Conservation (phyloP, 169 alveolate genomes). For the Perkinsus olseni region DNA sequence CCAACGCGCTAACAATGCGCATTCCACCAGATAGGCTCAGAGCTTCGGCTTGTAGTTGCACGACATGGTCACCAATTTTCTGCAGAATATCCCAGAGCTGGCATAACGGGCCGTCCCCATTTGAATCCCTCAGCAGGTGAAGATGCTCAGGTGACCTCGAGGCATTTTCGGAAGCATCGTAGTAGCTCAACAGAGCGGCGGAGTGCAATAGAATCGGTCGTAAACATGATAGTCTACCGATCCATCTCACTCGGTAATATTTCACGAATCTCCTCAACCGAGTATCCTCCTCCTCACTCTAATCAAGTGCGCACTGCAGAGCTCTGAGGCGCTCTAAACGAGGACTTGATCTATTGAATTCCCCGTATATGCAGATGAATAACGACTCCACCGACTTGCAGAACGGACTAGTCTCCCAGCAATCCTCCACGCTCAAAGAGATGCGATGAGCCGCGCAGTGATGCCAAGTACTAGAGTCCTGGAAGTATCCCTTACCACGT, state of each 20-base stretch:
- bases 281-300: neutral
- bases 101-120: neutral
- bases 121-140: neutral
- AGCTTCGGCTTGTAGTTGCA: neutral
- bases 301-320: neutral
- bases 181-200: neutral
- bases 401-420: neutral
- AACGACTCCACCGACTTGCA: neutral
- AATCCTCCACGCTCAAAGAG: neutral
- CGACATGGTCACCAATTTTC: neutral
- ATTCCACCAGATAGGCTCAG: neutral
- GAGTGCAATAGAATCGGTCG: neutral
- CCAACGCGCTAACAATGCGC: neutral
- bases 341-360: neutral
- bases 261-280: neutral
- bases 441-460: neutral
- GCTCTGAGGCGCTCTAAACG: neutral
- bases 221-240: neutral
- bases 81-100: neutral
- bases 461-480: neutral
- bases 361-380: neutral
- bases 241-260: neutral
- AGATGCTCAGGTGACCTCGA: neutral
- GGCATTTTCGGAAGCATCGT: neutral
- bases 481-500: neutral